Base-by-base conservation (phyloP, 768 basidiomycete species). In the Infundibulicybe gibba region DNA sequence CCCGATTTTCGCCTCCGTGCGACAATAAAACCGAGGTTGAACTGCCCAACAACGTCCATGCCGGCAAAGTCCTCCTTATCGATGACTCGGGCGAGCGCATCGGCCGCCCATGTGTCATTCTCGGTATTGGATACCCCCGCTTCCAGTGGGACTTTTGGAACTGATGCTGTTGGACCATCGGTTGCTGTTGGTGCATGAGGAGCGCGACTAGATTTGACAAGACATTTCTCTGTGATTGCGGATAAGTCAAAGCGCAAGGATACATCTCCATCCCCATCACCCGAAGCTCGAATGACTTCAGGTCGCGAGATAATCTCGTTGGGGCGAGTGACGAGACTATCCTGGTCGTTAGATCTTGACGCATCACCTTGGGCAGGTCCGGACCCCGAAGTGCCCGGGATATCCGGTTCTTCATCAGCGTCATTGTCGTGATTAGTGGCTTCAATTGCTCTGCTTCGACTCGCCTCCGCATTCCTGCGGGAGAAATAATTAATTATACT, bases 11-110 rank as follows among this genome's bases (percentile, higher is more conserved):
- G 69, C 54, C 87, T 77, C 5, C 94, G 80, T 2, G 81, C 79
- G 48, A 99, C 77, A 63, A 99, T 92, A 65, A 99, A 99, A 0
- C 94, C 94, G 30, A 86, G 76, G 56, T 99, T 99, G 65, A 97
- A 99, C 65, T 99, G 97, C 0, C 97, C 97, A 37, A 95, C 54
- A 11, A 97, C 67, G 0, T 83, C 74, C 97, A 99, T 98, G 5
- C 54, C 54, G 6, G 63, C 75, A 55, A 99, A 98, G 66, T 99
- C 94, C 2, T 65, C 61, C 68, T 98, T 98, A 37, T 81, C 76
- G 20, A 99, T 94, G 31, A 92, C 82, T 13, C 94, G 80, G 10
- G 89, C 77, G 2, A 99, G 79, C 0, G 84, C 83, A 41, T 78
- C 79, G 0, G 80, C 87, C 11, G 71, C 76, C 12, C 66, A 72